A percentile compares a stretch with the other conserved stretches of the same genome.
Evolutionary conservation across 345 rosid genomes (phyloP).

Genomic region (Aquilaria sinensis): DNA sequence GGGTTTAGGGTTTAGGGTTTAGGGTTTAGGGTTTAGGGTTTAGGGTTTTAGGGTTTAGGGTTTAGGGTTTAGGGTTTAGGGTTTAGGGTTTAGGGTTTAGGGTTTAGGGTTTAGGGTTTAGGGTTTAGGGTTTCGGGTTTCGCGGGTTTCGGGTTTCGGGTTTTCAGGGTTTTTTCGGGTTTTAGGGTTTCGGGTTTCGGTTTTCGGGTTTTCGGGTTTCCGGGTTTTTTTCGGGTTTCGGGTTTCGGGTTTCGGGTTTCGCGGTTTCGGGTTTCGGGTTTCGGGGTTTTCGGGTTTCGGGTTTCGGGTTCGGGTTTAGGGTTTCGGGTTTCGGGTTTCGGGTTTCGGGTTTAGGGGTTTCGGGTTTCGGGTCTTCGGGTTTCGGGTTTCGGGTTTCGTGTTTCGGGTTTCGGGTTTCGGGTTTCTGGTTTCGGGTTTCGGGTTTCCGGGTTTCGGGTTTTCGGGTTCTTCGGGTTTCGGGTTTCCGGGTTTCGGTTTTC

Average conservation of each 20-base stretch:
- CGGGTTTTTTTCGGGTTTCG: conserved; percentile 15
- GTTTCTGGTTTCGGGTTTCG: conserved; percentile 21
- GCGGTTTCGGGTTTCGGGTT: conserved; percentile 11
- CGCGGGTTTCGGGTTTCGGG: conserved; percentile 6
- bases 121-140: conserved; percentile 20
- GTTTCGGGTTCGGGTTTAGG: conserved; percentile 21
- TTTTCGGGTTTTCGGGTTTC: background rate
- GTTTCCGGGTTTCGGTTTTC: too few species aligned
- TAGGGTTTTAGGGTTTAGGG: background rate
- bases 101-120: conserved; percentile 21
- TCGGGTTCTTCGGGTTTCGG: too few species aligned
- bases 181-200: conserved; percentile 17
- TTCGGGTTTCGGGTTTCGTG: conserved; percentile 15
- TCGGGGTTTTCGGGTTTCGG: conserved; percentile 10
- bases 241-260: conserved; percentile 10
- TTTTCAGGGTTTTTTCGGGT: conserved; percentile 7
- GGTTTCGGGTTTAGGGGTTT: background rate
- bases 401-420: conserved; percentile 17
- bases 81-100: conserved; percentile 26
- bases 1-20: conserved; percentile 10
- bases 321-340: conserved; percentile 18
- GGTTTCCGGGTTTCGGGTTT: too few species aligned
- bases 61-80: conserved; percentile 22
- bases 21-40: conserved; percentile 13
- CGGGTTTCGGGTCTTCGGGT: background rate